A percentile compares a stretch with the other conserved stretches of the same genome.
Evolutionary conservation across 345 rosid species (phyloP).

Genomic region (Eucalyptus tenuipes): DNA sequence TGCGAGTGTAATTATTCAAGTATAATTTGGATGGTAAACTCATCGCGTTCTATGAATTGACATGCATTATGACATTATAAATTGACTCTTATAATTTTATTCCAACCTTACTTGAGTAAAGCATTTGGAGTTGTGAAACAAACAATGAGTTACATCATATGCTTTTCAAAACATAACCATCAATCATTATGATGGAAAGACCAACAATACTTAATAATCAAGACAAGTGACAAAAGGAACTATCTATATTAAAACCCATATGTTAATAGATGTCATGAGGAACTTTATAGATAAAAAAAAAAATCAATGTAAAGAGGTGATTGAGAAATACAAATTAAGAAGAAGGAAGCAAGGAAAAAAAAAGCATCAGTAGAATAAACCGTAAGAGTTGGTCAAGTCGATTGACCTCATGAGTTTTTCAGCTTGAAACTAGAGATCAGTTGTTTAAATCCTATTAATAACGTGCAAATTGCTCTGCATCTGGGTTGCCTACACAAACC

Average conservation of each 20-base stretch:
- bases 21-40: neutral
- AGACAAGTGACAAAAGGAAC: neutral
- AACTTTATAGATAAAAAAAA: neutral
- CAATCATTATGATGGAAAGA: neutral
- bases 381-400: neutral
- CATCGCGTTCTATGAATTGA: neutral
- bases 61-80: neutral
- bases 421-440: neutral
- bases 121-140: neutral
- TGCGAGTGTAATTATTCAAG: neutral
- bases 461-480: neutral
- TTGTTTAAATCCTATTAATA: neutral
- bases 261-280: neutral
- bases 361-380: neutral
- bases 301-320: neutral
- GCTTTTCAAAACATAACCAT: neutral
- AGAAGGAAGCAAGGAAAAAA: neutral
- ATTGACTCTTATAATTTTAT: neutral
- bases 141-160: neutral
- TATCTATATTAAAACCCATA: neutral
- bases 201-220: neutral
- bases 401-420: neutral
- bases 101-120: neutral
- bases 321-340: neutral
- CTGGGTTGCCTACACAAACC: neutral